These are phyloP conservation scores for Petunia axillaris DNA, from an alignment of 257 asterid species.

Conservation along the genomic window DNA sequence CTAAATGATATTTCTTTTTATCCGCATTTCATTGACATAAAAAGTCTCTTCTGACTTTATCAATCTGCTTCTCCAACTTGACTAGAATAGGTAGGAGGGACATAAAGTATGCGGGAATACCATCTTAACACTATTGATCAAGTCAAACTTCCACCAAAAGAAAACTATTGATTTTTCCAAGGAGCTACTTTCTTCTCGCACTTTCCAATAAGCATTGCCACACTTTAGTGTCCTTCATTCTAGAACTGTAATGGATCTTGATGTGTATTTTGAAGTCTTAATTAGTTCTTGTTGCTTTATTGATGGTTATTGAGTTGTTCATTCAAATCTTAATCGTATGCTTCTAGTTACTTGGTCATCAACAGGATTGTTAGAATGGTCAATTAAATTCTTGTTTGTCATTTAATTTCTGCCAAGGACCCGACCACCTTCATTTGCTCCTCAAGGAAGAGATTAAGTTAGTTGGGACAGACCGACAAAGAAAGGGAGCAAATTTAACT, in stretches of 20 bases:
- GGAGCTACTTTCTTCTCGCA: no score
- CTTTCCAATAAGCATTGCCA: no score
- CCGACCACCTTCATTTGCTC: neutral
- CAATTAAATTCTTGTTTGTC: neutral
- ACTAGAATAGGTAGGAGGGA: no score
- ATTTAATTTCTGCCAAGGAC: neutral
- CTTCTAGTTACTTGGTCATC: constrained; percentile 7
- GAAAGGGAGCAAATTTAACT: neutral
- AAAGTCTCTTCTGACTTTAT: no score
- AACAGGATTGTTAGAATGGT: neutral
- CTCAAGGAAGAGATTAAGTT: constrained; percentile 12
- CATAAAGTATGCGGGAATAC: no score
- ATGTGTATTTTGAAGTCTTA: constrained; percentile 16
- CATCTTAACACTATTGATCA: no score
- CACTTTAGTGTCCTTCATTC: no score
- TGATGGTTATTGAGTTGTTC: constrained; percentile 30
- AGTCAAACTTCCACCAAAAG: no score
- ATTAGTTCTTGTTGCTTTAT: constrained; percentile 25
- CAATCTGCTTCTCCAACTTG: no score
- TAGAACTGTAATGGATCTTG: constrained; percentile 13
- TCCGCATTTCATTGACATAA: no score
- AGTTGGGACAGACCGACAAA: neutral
- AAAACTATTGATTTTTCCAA: no score
- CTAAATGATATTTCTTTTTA: no score
- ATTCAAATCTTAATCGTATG: neutral